Percentiles rank a stretch among this genome's conserved stretches.
These are phyloP conservation scores for Stropharia rugosoannulata DNA, from an alignment of 768 basidiomycete genomes.

Conservation along the genomic window DNA sequence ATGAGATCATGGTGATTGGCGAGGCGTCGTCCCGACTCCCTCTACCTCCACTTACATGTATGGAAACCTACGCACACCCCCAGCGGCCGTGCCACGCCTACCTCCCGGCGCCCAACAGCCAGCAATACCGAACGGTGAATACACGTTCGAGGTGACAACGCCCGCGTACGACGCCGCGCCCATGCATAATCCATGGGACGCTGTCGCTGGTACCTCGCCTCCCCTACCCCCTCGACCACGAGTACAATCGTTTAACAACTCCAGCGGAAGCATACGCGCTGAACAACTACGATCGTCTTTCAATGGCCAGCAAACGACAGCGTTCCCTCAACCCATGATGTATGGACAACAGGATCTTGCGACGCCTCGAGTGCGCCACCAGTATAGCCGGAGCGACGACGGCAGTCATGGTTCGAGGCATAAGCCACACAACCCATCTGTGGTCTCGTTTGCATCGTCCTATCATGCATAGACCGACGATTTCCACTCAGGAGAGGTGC, in stretches of 20 bases:
- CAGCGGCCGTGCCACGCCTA: conserved; percentile 10
- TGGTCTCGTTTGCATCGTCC: conserved; percentile 35
- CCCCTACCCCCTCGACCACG: conserved; percentile 23
- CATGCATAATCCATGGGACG: conserved; percentile 10
- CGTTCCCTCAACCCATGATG: conserved; percentile 55
- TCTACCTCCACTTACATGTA: conserved; percentile 4
- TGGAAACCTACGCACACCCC: conserved; percentile 4
- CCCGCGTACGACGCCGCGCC: background rate
- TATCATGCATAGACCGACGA: conserved; percentile 38
- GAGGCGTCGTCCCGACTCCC: too few relatives aligned
- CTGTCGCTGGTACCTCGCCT: background rate
- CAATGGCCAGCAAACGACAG: conserved; percentile 23
- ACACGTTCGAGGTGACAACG: conserved; percentile 9
- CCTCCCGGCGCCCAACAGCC: conserved; percentile 22
- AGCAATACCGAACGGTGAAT: conserved; percentile 3
- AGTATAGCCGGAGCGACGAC: conserved; percentile 39
- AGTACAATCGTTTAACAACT: conserved; percentile 28
- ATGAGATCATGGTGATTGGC: too few relatives aligned
- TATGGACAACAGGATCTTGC: conserved; percentile 31
- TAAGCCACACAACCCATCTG: conserved; percentile 30
- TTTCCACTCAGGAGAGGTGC: conserved; percentile 32
- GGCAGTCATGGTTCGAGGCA: conserved; percentile 17
- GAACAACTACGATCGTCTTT: conserved; percentile 22
- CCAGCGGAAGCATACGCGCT: conserved; percentile 12
- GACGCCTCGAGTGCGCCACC: conserved; percentile 26